Evolutionary conservation across 2,329 filamentous ascomycete species (phyloP).

Genomic region (Madurella fahalii): DNA sequence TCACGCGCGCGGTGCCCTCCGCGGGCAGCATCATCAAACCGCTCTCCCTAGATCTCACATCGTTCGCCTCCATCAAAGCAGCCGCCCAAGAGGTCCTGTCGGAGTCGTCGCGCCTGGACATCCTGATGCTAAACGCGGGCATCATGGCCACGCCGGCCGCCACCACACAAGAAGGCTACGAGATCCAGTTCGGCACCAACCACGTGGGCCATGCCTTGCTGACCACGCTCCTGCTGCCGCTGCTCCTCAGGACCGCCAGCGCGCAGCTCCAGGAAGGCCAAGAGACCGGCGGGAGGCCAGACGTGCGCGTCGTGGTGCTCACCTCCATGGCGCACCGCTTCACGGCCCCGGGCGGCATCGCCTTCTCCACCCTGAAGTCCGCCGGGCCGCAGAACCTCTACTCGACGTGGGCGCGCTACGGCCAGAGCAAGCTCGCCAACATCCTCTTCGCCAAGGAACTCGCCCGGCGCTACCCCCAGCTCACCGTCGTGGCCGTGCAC

Average conservation of each 20-base stretch:
- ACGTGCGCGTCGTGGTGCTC: slow-evolving; percentile 28
- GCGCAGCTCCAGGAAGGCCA: background rate
- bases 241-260: slow-evolving; percentile 24
- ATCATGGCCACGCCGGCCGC: slow-evolving; percentile 37
- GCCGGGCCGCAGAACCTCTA: background rate
- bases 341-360: slow-evolving; percentile 11
- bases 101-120: slow-evolving; percentile 36
- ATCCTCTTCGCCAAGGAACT: slow-evolving; percentile 31
- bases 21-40: slow-evolving; percentile 25
- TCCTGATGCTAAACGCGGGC: slow-evolving; percentile 45
- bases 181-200: slow-evolving; percentile 45
- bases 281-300: background rate
- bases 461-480: slow-evolving; percentile 27
- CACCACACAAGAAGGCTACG: slow-evolving; percentile 42
- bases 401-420: slow-evolving; percentile 27
- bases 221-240: slow-evolving; percentile 33
- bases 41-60: slow-evolving; percentile 43
- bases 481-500: slow-evolving; percentile 27
- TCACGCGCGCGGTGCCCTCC: slow-evolving; percentile 26
- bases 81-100: slow-evolving; percentile 37
- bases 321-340: slow-evolving; percentile 17
- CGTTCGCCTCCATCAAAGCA: slow-evolving; percentile 39
- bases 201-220: slow-evolving; percentile 45
- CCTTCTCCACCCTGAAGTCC: slow-evolving; percentile 8
- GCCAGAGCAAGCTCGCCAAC: slow-evolving; percentile 36